These are phyloP conservation scores for Aspergillus pseudoviridinutans DNA, from an alignment of 2,329 filamentous ascomycete species.

Conservation along the genomic window DNA sequence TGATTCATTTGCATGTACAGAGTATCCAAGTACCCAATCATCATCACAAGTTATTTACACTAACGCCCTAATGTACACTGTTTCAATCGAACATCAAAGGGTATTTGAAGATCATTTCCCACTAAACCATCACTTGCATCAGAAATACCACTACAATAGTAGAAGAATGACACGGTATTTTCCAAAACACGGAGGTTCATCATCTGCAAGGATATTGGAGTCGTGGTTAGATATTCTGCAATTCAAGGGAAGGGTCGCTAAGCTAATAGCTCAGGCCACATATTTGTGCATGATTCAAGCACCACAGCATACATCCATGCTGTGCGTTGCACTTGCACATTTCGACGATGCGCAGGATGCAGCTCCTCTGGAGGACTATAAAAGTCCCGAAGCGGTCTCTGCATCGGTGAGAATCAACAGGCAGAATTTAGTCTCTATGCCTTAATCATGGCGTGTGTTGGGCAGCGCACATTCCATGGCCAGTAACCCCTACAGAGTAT, in stretches of 20 bases:
- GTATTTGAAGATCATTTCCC: neutral
- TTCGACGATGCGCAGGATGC: too few relatives aligned
- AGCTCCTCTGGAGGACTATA: too few relatives aligned
- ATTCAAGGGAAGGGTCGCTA: neutral
- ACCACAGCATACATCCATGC: neutral
- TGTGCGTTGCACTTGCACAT: neutral
- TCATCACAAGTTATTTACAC: neutral
- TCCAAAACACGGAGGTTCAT: neutral
- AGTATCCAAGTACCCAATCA: neutral
- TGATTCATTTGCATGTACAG: neutral
- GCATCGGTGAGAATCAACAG: neutral
- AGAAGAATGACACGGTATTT: neutral
- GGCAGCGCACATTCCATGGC: too few relatives aligned
- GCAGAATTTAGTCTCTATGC: neutral
- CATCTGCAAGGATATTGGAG: neutral
- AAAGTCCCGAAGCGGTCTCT: neutral
- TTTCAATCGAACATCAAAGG: neutral
- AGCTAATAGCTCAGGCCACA: neutral
- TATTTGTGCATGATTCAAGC: neutral
- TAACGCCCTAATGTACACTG: neutral
- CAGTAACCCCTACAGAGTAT: too few relatives aligned
- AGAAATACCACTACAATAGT: slow-evolving; percentile 9
- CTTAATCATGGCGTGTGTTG: neutral
- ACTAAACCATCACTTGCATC: slow-evolving; percentile 3
- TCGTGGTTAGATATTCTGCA: neutral